Percentiles rank a stretch among this genome's conserved stretches.
These are phyloP conservation scores for Aspergillus brunneoviolaceus DNA, from an alignment of 2,329 filamentous ascomycete genomes.

Conservation along the genomic window DNA sequence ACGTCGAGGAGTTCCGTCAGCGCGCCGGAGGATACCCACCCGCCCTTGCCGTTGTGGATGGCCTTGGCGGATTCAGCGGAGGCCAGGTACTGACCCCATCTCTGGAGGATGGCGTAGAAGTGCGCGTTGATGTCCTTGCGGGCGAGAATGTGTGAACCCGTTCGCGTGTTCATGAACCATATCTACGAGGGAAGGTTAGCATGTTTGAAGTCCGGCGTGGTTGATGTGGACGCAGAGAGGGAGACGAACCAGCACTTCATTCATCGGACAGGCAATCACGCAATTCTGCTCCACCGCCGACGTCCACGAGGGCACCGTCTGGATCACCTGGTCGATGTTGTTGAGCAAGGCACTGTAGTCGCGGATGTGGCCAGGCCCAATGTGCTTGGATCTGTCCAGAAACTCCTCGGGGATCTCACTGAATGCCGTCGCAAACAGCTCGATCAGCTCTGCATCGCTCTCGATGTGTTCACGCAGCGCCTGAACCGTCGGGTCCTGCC, in stretches of 20 bases:
- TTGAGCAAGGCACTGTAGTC: not conserved
- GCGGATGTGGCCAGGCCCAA: not conserved
- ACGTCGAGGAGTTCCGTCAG: not conserved
- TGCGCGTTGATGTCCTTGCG: not conserved
- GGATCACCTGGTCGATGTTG: not conserved
- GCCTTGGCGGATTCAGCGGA: not conserved
- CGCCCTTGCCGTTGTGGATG: not conserved
- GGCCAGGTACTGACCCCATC: not conserved
- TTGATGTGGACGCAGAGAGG: not conserved
- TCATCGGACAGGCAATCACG: not conserved
- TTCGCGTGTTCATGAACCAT: not conserved
- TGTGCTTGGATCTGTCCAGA: not conserved
- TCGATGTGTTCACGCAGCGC: not conserved
- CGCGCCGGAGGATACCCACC: not conserved
- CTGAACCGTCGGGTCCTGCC: not conserved
- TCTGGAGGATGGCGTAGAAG: not conserved
- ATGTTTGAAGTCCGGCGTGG: not conserved
- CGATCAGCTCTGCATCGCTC: not conserved
- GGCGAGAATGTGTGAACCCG: not conserved
- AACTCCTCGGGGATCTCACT: not conserved
- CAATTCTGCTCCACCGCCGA: not conserved
- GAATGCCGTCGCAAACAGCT: not conserved
- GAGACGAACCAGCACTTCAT: not conserved
- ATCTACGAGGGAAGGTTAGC: not conserved
- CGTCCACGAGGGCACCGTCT: not conserved